Conservation (phyloP, 768 basidiomycete species). For the Phylloporus rhodoxanthus region DNA sequence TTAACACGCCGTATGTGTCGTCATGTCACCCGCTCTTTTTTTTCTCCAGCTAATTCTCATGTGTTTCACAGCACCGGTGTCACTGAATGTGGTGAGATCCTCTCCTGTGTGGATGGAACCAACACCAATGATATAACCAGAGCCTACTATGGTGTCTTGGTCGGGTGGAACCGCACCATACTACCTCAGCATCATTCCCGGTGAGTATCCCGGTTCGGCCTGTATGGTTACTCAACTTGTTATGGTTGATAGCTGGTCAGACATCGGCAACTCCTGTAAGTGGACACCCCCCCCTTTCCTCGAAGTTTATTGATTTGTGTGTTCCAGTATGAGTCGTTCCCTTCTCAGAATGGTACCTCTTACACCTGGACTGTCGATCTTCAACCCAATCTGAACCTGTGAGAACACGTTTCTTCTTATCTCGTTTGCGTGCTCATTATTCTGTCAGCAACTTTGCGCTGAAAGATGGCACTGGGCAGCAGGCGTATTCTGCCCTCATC, state of each 20-base stretch:
- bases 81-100: slow-evolving; percentile 47
- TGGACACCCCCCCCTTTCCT: not conserved
- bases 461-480: slow-evolving; percentile 48
- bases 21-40: not conserved
- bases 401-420: not conserved
- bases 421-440: not conserved
- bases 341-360: slow-evolving; percentile 35
- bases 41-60: not conserved
- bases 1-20: slow-evolving; percentile 63
- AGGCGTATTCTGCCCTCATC: slow-evolving; percentile 47
- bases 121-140: slow-evolving; percentile 28
- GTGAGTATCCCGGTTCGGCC: slow-evolving; percentile 30
- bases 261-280: slow-evolving; percentile 46
- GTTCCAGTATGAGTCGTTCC: slow-evolving; percentile 50
- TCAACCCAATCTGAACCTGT: slow-evolving; percentile 42
- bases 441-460: slow-evolving; percentile 43
- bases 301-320: slow-evolving; percentile 7
- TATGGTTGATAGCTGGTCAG: slow-evolving; percentile 43
- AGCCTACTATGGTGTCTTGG: slow-evolving; percentile 57
- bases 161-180: slow-evolving; percentile 47
- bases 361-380: slow-evolving; percentile 56
- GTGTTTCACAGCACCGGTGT: slow-evolving; percentile 30
- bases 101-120: not conserved
- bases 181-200: slow-evolving; percentile 56
- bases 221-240: not conserved